Percentiles rank a stretch among this genome's conserved stretches.
phyloP scores from a whole-genome alignment of 768 basidiomycete genomes.

The Naematelia aurantialba region DNA sequence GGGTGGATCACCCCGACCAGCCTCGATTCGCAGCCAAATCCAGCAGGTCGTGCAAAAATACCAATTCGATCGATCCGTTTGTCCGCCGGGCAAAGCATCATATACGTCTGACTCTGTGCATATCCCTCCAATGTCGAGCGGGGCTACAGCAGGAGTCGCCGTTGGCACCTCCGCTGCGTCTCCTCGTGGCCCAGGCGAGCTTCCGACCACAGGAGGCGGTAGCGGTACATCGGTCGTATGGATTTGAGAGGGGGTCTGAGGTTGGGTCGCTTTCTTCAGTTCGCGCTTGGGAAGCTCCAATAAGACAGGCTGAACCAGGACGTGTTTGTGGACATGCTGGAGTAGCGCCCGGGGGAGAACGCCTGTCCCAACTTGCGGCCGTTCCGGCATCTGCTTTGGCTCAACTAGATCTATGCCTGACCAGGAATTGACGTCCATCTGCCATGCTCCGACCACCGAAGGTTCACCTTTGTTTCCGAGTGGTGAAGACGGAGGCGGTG shows the following conservation, averaged over 20 bases:
- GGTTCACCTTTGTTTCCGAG: not conserved
- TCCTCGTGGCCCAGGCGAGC: not conserved
- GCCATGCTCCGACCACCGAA: conserved; percentile 13
- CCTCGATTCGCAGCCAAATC: conserved; percentile 32
- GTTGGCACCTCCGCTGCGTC: not conserved
- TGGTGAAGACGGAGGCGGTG: conserved; percentile 1
- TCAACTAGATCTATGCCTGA: conserved; percentile 14
- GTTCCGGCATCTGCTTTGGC: conserved; percentile 7
- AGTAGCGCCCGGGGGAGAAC: conserved; percentile 30
- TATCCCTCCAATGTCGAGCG: conserved; percentile 10
- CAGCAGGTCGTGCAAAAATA: conserved; percentile 42
- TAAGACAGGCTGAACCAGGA: conserved; percentile 33
- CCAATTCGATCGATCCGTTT: conserved; percentile 21
- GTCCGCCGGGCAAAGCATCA: conserved; percentile 33
- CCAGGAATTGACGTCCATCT: conserved; percentile 15
- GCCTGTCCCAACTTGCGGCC: conserved; percentile 36
- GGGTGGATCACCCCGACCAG: conserved; percentile 8
- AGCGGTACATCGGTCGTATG: not conserved
- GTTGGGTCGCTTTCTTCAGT: not conserved
- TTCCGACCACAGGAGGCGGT: conserved; percentile 1
- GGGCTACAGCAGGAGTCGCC: conserved; percentile 5
- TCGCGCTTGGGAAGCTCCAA: conserved; percentile 20
- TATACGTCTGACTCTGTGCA: conserved; percentile 28
- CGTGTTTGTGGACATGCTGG: conserved; percentile 32
- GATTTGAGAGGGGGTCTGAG: not conserved